Conservation (phyloP, 768 basidiomycete genomes). For the Ephemerocybe angulata region DNA sequence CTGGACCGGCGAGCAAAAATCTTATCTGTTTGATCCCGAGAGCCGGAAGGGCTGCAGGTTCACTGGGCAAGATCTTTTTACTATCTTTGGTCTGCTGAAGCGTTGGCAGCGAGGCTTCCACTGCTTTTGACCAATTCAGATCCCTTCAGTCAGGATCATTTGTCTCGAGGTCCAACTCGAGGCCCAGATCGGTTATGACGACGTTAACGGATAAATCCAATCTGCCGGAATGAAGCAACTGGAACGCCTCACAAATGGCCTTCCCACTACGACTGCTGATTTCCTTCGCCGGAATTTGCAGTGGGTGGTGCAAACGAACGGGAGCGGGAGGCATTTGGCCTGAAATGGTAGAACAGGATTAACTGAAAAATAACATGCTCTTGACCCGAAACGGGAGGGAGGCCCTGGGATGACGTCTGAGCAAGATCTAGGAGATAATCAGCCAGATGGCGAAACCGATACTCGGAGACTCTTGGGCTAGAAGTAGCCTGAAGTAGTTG, state of each 20-base stretch:
- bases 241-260: background rate
- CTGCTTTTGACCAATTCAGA: background rate
- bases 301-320: background rate
- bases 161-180: background rate
- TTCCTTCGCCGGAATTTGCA: background rate
- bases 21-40: constrained; percentile 7
- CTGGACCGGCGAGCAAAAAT: constrained; percentile 7
- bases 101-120: background rate
- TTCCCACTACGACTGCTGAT: no score
- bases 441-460: background rate
- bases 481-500: background rate
- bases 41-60: background rate
- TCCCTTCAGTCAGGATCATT: background rate
- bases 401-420: constrained; percentile 1
- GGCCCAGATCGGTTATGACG: background rate
- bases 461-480: background rate
- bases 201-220: background rate
- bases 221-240: background rate
- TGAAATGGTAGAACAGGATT: background rate
- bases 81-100: background rate
- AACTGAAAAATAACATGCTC: background rate
- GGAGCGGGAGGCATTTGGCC: background rate
- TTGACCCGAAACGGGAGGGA: background rate
- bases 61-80: background rate
- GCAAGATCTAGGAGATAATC: background rate